Percentiles rank a stretch among this genome's conserved stretches.
Conservation (phyloP, 129 eudicot genomes). For the Kitagawia praeruptora region DNA sequence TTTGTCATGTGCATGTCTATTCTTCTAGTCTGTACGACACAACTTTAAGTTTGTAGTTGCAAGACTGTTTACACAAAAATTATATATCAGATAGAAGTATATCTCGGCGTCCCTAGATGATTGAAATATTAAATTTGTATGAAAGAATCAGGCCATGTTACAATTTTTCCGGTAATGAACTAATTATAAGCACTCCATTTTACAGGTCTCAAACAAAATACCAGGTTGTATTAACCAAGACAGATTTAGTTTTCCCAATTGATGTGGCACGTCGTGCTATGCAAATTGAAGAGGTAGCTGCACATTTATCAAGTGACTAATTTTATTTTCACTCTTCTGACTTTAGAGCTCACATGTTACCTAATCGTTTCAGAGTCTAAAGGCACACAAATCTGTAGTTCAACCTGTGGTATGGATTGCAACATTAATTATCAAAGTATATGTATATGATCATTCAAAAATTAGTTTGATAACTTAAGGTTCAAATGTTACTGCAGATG, state of each 20-base stretch:
- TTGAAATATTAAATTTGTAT: neutral
- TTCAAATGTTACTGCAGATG: conserved; percentile 50
- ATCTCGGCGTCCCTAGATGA: neutral
- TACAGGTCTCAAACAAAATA: conserved; percentile 83
- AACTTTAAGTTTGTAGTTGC: neutral
- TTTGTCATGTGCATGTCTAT: neutral
- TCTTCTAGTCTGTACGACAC: neutral
- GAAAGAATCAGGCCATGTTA: neutral
- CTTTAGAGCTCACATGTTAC: neutral
- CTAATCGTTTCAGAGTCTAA: conserved; percentile 56
- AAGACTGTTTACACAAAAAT: neutral
- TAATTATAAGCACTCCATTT: conserved; percentile 3
- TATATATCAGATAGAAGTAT: neutral
- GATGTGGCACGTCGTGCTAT: conserved; percentile 94
- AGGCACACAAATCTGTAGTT: conserved; percentile 70
- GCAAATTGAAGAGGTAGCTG: conserved; percentile 87
- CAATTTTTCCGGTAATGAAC: neutral
- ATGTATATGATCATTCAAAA: neutral
- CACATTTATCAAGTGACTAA: neutral
- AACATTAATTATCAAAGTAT: conserved; percentile 3
- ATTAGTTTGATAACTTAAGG: neutral
- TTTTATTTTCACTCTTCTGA: neutral
- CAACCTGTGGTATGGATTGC: conserved; percentile 68
- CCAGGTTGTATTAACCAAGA: conserved; percentile 85
- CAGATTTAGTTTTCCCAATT: conserved; percentile 76